Conservation (phyloP, 108 stramenopile species). For the Bacterosira constricta region DNA sequence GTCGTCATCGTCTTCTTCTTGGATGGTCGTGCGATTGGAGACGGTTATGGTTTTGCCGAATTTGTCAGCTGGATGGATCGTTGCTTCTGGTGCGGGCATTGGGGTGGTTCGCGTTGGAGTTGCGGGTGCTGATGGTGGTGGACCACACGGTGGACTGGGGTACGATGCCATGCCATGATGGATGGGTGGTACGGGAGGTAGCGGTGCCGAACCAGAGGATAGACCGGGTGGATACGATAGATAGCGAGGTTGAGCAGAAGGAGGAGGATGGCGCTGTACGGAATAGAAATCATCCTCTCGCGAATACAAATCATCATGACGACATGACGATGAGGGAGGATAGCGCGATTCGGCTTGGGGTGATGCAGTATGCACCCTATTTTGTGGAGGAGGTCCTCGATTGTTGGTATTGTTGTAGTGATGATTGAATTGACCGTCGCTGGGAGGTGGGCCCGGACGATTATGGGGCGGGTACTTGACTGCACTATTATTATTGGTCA, state of each 20-base stretch:
- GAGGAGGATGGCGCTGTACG: not conserved
- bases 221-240: no score
- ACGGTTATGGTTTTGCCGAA: slow-evolving; percentile 21
- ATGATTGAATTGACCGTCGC: not conserved
- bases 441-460: not conserved
- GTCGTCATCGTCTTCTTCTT: not conserved
- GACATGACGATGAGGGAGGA: slow-evolving; percentile 10
- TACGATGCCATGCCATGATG: no score
- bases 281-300: not conserved
- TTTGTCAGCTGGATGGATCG: slow-evolving; percentile 6
- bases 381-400: not conserved
- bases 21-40: not conserved
- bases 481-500: not conserved
- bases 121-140: slow-evolving; percentile 9
- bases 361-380: not conserved
- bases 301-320: not conserved
- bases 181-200: no score
- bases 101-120: not conserved
- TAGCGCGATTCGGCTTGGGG: slow-evolving; percentile 14
- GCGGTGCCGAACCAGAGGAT: no score
- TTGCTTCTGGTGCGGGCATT: not conserved
- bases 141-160: no score
- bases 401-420: not conserved
- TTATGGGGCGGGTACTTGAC: not conserved
- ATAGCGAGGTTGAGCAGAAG: not conserved